Evolutionary conservation across 2,329 filamentous ascomycete genomes (phyloP).

Genomic region (Cladophialophora yegresii): DNA sequence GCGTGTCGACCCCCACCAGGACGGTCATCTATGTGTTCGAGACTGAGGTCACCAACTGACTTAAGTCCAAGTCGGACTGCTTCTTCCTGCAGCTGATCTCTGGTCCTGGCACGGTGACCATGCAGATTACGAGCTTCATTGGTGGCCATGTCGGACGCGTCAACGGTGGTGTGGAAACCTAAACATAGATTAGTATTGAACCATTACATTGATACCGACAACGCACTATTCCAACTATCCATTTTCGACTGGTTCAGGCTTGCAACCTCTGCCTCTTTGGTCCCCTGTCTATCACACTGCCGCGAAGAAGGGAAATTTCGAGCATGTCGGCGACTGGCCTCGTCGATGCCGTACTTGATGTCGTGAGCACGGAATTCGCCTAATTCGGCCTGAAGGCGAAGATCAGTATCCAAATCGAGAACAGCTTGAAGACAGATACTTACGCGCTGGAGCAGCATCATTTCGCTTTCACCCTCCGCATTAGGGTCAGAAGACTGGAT

Average conservation of each 20-base stretch:
- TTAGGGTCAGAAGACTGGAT: background rate
- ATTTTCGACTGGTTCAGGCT: constrained; percentile 37
- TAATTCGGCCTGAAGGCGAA: constrained; percentile 43
- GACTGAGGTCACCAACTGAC: background rate
- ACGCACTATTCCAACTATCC: constrained; percentile 43
- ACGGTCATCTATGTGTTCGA: constrained; percentile 23
- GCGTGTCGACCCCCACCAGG: constrained; percentile 1
- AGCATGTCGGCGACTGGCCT: constrained; percentile 30
- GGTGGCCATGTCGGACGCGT: constrained; percentile 2
- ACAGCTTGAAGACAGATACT: background rate
- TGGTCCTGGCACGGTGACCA: constrained; percentile 25
- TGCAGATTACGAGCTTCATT: constrained; percentile 34
- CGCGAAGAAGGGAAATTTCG: constrained; percentile 38
- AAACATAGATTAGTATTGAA: background rate
- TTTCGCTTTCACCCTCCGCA: background rate
- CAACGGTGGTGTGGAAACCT: constrained; percentile 15
- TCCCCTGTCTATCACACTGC: constrained; percentile 40
- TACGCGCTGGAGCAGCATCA: background rate
- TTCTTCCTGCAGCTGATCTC: constrained; percentile 11
- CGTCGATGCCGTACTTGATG: constrained; percentile 40
- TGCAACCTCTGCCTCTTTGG: constrained; percentile 38
- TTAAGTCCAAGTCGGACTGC: constrained; percentile 8
- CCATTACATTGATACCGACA: background rate
- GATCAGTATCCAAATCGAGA: constrained; percentile 5
- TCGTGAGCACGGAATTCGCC: constrained; percentile 43